Percentiles rank a stretch among this genome's conserved stretches.
phyloP scores from a whole-genome alignment of 495 filamentous ascomycete genomes.

The Achaetomiella virescens region DNA sequence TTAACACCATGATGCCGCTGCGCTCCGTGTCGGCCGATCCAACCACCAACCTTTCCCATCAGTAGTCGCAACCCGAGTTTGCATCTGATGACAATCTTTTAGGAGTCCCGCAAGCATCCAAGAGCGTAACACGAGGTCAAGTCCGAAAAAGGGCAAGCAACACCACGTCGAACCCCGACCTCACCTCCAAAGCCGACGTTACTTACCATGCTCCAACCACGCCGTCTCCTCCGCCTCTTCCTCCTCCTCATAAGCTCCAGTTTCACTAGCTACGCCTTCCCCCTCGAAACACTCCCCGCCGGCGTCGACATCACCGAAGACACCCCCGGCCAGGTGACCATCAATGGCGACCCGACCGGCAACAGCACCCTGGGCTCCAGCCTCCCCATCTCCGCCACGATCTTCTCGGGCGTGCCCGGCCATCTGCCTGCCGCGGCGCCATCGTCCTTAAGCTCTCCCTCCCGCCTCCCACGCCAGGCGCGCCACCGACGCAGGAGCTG shows the following conservation, averaged over 20 bases:
- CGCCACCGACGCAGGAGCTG: conserved; percentile 11
- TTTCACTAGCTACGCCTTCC: not conserved
- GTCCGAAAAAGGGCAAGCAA: not conserved
- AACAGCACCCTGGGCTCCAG: conserved; percentile 16
- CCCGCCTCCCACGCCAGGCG: conserved; percentile 19
- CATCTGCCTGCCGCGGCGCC: conserved; percentile 32
- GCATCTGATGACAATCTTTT: too few relatives aligned
- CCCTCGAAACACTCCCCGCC: conserved; percentile 15
- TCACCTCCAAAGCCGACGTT: too few relatives aligned
- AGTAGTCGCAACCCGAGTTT: too few relatives aligned
- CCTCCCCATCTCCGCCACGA: conserved; percentile 28
- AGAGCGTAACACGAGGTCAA: not conserved
- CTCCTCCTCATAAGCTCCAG: not conserved
- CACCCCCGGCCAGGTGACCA: conserved; percentile 29
- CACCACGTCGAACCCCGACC: not conserved
- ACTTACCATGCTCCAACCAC: not conserved
- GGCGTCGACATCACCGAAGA: conserved; percentile 23
- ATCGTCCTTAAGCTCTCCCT: conserved; percentile 24
- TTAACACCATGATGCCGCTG: not conserved
- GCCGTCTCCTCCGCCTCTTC: not conserved
- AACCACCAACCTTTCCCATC: not conserved
- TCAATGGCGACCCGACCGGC: conserved; percentile 25
- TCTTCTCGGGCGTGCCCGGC: conserved; percentile 36
- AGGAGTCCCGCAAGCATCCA: too few relatives aligned
- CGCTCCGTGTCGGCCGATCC: not conserved